Base-by-base conservation (phyloP, 1,284 basidiomycete species). In the Rhodotorula sp. region DNA sequence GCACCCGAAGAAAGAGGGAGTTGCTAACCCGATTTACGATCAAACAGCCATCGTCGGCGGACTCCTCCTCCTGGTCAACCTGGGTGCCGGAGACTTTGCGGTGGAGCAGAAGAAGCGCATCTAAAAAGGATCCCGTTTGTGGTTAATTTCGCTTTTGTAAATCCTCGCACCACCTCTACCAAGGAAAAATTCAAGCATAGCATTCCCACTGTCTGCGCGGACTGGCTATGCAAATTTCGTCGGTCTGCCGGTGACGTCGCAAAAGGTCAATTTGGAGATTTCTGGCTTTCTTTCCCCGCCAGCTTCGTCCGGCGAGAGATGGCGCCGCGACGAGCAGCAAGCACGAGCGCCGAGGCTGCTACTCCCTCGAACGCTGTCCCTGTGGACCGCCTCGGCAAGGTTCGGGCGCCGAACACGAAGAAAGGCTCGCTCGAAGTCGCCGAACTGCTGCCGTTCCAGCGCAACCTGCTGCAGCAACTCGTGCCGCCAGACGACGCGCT, bases 11-110 rank as follows among this genome's bases (percentile, higher is more conserved):
- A 34, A 34, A 34, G 34, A 7, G 5, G 59, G 21, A 50, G 55
- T 60, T 55, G 52, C 54, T 77, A 26, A 77, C 62, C 57, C 79
- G 70, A 71, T 76, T 79, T 92, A 79, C 47, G 76, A 80, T 68
- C 91, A 93, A 19, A 5, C 48, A 73, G 72, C 74, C 43, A 99
- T 99, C 79, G 95, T 99, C 66, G 97, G 97, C 72, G 97, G 97
- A 68, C 87, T 99, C 47, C 89, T 99, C 75, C 87, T 99, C 71
- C 88, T 99, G 66, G 95, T 98, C 77, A 98, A 97, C 85, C 95
- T 97, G 87, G 97, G 97, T 78, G 94, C 97, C 62, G 90, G 95
- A 71, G 95, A 95, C 75, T 86, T 98, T 76, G 98, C 95, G 14
- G 91, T 99, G 71, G 97, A 99, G 84, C 95, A 98, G 86, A 97